A percentile compares a stretch with the other conserved stretches of the same genome.
Conservation (phyloP, 1,284 basidiomycete species). For the Malassezia cuniculi region DNA sequence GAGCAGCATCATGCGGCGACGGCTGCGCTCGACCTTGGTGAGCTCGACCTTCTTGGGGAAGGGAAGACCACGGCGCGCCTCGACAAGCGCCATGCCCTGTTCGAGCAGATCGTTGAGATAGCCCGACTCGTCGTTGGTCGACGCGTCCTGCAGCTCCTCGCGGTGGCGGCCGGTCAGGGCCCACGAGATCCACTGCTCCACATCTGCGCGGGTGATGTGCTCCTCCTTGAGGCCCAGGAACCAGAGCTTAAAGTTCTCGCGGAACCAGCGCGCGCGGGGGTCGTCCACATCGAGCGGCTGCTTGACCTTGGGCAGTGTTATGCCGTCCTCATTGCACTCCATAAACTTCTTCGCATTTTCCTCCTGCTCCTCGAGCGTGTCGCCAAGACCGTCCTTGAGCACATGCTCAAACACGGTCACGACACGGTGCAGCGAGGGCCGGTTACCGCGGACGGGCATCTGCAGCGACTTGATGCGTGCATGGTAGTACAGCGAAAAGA, state of each 20-base stretch:
- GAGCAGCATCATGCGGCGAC: slow-evolving; percentile 28
- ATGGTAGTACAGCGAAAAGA: slow-evolving; percentile 35
- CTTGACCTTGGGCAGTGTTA: slow-evolving; percentile 4
- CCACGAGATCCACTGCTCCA: slow-evolving; percentile 41
- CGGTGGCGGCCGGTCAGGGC: slow-evolving; percentile 26
- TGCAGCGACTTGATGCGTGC: slow-evolving; percentile 20
- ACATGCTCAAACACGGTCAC: slow-evolving; percentile 21
- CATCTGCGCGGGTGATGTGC: slow-evolving; percentile 26
- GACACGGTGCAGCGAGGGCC: slow-evolving; percentile 19
- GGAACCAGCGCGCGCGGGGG: slow-evolving; percentile 30
- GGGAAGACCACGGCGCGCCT: slow-evolving; percentile 30
- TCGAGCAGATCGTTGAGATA: too few relatives aligned
- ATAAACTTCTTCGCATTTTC: too few relatives aligned
- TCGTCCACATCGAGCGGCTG: slow-evolving; percentile 22
- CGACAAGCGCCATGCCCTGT: slow-evolving; percentile 29
- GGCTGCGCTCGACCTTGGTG: background rate
- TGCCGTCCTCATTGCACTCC: too few relatives aligned
- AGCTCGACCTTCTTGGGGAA: slow-evolving; percentile 18
- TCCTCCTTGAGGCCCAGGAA: slow-evolving; percentile 21
- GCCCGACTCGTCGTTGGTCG: slow-evolving; percentile 19
- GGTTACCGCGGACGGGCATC: slow-evolving; percentile 17
- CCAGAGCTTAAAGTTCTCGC: slow-evolving; percentile 27
- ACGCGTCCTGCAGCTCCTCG: slow-evolving; percentile 17
- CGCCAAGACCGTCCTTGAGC: slow-evolving; percentile 21
- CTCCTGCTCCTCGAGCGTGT: background rate